A percentile compares a stretch with the other conserved stretches of the same genome.
Evolutionary conservation across 2,329 filamentous ascomycete genomes (phyloP).

Genomic region (Aspergillus spinulosporus): DNA sequence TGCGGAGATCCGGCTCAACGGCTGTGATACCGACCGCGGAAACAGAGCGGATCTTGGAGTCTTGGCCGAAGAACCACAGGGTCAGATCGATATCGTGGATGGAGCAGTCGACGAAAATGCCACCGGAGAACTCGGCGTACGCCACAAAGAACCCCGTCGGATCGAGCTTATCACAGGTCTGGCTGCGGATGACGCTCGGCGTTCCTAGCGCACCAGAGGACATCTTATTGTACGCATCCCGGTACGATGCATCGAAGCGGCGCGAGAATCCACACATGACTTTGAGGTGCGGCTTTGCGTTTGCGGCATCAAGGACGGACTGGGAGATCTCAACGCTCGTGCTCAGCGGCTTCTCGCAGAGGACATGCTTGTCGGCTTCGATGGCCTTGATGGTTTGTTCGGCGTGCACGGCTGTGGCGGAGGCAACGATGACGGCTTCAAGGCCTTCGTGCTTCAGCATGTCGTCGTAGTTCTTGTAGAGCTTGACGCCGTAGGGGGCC

Average conservation of each 20-base stretch:
- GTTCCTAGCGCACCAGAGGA: conserved; percentile 58
- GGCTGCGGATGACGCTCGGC: conserved; percentile 61
- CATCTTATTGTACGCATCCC: conserved; percentile 58
- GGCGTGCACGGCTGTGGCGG: conserved; percentile 57
- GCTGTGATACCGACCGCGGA: conserved; percentile 60
- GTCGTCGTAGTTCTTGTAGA: conserved; percentile 58
- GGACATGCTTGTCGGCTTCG: conserved; percentile 54
- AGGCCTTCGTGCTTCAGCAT: conserved; percentile 58
- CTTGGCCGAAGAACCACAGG: conserved; percentile 63
- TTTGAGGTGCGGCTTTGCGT: conserved; percentile 59
- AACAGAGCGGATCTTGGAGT: conserved; percentile 57
- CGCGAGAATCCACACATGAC: conserved; percentile 68
- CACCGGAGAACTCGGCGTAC: conserved; percentile 65
- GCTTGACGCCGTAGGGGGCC: conserved; percentile 52
- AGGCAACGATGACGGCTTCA: conserved; percentile 57
- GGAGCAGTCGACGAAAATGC: conserved; percentile 70
- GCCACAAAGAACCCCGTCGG: conserved; percentile 67
- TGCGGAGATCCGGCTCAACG: conserved; percentile 58
- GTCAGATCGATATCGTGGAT: conserved; percentile 70
- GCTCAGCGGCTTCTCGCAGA: conserved; percentile 57
- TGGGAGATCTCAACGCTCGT: conserved; percentile 62
- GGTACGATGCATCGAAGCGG: conserved; percentile 67
- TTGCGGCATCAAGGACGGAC: conserved; percentile 59
- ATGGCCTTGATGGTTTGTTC: conserved; percentile 61
- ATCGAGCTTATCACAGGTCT: conserved; percentile 68